Percentiles rank a stretch among this genome's conserved stretches.
Evolutionary conservation across 1,284 basidiomycete species (phyloP).

Genomic region (Ganoderma sinense): DNA sequence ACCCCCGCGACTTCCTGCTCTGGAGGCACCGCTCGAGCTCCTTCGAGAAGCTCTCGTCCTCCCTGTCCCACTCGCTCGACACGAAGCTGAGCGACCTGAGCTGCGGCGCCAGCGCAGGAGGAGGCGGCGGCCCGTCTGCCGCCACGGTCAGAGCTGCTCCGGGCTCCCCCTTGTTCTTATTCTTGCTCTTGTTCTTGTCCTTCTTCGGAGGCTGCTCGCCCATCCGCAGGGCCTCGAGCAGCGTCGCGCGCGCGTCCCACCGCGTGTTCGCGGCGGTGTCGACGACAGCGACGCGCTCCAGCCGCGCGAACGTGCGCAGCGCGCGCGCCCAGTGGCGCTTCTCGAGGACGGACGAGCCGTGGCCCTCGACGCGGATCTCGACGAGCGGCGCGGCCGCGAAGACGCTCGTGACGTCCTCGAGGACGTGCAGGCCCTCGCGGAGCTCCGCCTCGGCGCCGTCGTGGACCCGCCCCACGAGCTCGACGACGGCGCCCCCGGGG

Average conservation of each 20-base stretch:
- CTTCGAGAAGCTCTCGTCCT: not conserved
- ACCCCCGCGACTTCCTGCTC: not conserved
- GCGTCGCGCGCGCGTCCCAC: constrained; percentile 6
- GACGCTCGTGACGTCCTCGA: constrained; percentile 1
- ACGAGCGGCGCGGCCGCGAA: constrained; percentile 6
- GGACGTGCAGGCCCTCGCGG: not conserved
- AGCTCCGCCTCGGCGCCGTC: not conserved
- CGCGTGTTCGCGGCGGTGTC: not conserved
- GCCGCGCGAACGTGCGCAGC: constrained; percentile 5
- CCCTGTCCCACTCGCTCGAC: not conserved
- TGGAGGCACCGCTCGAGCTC: constrained; percentile 3
- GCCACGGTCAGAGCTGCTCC: not conserved
- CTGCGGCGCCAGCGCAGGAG: not conserved
- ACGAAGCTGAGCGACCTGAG: not conserved
- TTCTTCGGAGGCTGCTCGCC: not conserved
- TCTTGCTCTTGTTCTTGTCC: not conserved
- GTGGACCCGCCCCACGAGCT: not conserved
- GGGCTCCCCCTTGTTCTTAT: too few species aligned
- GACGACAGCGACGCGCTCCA: constrained; percentile 9
- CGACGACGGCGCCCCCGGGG: not conserved
- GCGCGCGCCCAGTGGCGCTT: constrained; percentile 8
- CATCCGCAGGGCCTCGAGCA: constrained; percentile 10
- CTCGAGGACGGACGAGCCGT: not conserved
- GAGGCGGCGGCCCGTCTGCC: not conserved
- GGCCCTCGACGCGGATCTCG: constrained; percentile 7